Conservation (phyloP, 1,139 yeast genomes). For the Candida mesenterica region DNA sequence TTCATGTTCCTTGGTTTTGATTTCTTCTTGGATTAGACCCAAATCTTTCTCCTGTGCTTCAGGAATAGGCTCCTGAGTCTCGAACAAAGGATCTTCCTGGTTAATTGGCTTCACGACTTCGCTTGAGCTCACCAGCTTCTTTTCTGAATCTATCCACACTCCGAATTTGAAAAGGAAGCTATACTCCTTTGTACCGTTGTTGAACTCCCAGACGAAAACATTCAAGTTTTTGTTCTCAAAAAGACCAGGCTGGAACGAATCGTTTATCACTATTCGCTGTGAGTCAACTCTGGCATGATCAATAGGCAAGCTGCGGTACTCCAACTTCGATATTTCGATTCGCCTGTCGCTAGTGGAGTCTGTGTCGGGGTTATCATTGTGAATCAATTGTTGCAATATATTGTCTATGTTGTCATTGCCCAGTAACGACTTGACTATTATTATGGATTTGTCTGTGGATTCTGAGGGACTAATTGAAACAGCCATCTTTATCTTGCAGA, state of each 20-base stretch:
- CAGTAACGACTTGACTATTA: constrained; percentile 27
- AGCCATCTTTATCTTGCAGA: constrained; percentile 26
- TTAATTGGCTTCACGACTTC: no score
- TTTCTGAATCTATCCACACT: constrained; percentile 26
- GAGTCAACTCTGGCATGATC: constrained; percentile 17
- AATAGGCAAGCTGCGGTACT: constrained; percentile 27
- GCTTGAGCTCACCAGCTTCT: no score
- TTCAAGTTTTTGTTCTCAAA: constrained; percentile 24
- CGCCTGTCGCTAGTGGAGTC: constrained; percentile 7
- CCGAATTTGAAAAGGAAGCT: constrained; percentile 27
- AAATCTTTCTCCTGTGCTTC: background rate
- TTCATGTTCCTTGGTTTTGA: background rate
- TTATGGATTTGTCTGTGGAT: constrained; percentile 18
- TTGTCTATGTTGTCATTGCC: constrained; percentile 11
- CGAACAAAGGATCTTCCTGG: no score
- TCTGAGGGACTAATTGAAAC: constrained; percentile 21
- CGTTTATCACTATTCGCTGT: constrained; percentile 34
- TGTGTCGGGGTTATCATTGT: constrained; percentile 4
- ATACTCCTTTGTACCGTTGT: constrained; percentile 17
- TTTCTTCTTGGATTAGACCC: no score
- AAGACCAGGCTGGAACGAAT: constrained; percentile 20
- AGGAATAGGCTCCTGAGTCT: background rate
- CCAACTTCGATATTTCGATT: constrained; percentile 29
- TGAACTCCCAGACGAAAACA: constrained; percentile 31
- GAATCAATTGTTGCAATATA: constrained; percentile 11